Evolutionary conservation across 805 yeast genomes (phyloP), one percentile per base, ranked within the genome.

Genomic region (Metschnikowia peoriensis): DNA sequence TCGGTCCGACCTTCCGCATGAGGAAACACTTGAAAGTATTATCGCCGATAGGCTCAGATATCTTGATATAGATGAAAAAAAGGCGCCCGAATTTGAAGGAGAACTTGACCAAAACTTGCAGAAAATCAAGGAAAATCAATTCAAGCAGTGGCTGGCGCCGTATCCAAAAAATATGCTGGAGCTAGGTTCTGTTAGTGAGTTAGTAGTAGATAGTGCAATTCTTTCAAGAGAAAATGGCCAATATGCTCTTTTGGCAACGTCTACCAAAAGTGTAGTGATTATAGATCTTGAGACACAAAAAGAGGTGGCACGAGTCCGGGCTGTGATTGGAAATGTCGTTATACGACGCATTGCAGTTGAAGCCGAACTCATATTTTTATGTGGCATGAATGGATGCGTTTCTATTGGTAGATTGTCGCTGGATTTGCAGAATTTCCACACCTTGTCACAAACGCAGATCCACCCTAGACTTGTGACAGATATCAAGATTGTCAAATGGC

Each of bases 371-470:
- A 45, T 79, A 0, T 50, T 77, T 7, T 63, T 78, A 12, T 77
- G 79, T 44, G 85, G 83, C 0, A 80, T 82, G 83, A 76, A 80
- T 62, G 87, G 87, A 7, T 64, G 61, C 38, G 59, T 77, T 2
- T 65, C 65, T 43, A 57, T 70, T 38, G 61, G 60, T 5, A 43
- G 47, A 15, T 49, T 57, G 27, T 28, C 34, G 34, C 28, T 29
- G 9, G 42, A 51, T 35, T 10, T 48, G 10, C 16, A 15, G 16
- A 28, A 37, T 4, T 47, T 59, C 41, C 28, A 29, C 3, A 29
- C 37, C 2, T 22, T 47, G 10, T 29, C 50, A 9, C 66, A 66
- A 35, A 37, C 58, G 3, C 72, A 72, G 50, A 68, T 70, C 12
- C 78, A 75, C 50, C 55, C 60, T 27, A 65, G 73, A 43, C 64